Base-by-base conservation (phyloP, 306 rosid species). In the Luffa acutangula region DNA sequence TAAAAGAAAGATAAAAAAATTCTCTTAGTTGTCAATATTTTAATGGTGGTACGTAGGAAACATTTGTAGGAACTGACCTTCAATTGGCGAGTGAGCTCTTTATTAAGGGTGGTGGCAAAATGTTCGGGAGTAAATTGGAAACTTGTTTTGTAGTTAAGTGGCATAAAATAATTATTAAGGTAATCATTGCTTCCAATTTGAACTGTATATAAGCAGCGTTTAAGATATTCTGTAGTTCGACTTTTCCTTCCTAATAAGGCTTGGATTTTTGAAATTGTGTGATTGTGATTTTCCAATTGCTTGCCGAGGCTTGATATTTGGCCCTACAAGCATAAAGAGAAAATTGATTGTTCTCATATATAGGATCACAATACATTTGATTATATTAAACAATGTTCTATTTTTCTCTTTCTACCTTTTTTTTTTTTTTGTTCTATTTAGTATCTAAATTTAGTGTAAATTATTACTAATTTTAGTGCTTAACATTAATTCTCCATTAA, bases 241-340 rank as follows among this genome's bases (percentile, higher is more conserved):
- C 4, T 34, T 5, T 5, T 34, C 3, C 8, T 60, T 36, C 80
- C 62, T 45, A 75, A 13, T 9, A 13, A 64, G 2, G 20, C 1
- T 4, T 12, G 46, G 13, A 78, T 37, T 18, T 13, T 13, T 12
- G 74, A 33, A 14, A 83, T 70, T 51, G 63, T 81, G 5, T 0
- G 10, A 20, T 58, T 5, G 60, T 83, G 86, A 51, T 86, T 81
- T 18, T 5, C 3, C 79, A 83, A 43, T 39, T 86, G 85, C n/a
- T 6, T 1, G 39, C 58, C 14, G 56, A 86, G 20, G 41, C 69
- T 37, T 39, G 75, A 43, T 20, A 37, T 43, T 76, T 13, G 9
- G 15, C 88, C 88, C 88, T 85, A 78, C 78, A 79, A 17, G 5
- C 54, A 69, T 1, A 5, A 59, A 59, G 2, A 9, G 4, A 62